Evolutionary conservation across 2,329 filamentous ascomycete species (phyloP), one percentile per base, ranked within the genome.

Genomic region (Penicillium brasilianum): DNA sequence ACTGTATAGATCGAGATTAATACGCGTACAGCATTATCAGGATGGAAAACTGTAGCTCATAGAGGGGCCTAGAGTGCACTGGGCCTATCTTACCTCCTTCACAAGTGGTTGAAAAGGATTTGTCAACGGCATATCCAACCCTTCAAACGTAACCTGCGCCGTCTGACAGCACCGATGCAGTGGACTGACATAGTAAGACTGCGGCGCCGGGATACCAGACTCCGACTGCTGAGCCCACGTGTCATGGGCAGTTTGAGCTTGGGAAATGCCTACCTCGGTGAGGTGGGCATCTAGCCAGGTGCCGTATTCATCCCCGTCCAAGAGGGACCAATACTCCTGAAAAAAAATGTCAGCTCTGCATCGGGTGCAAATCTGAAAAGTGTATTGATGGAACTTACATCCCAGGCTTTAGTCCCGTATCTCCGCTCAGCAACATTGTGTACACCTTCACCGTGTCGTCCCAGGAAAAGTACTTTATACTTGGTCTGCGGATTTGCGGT

Each of bases 381-480:
- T 7, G 20, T 28, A 7, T 25, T 39, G 7, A 10, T 44, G 16
- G 14, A 28, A 74, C 78, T 54, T 76, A 84, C 83, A 74, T 89
- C 84, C 87, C 87, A 88, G 2, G 80, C 79, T 14, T 82, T 78
- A 0, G 83, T 87, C 32, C 86, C 86, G 63, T 87, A 88, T 62
- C 78, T 82, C 2, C 74, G 69, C 68, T 88, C 83, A 1, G 85
- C 87, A 13, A 85, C 85, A 68, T 89, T 89, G 74, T 88, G 85
- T 61, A 79, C 80, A 4, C 86, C 86, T 71, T 88, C 81, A 22
- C 87, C 87, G 69, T 89, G 87, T 30, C 87, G 81, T 44, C 84
- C 86, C 39, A 87, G 75, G 69, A 84, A 87, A 39, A 89, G 76
- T 0, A 89, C 74, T 55, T 83, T 83, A 73, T 87, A 88, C 25